Evolutionary conservation across 371 early-diverging fungal genomes (phyloP).

Genomic region (Blakeslea trispora): DNA sequence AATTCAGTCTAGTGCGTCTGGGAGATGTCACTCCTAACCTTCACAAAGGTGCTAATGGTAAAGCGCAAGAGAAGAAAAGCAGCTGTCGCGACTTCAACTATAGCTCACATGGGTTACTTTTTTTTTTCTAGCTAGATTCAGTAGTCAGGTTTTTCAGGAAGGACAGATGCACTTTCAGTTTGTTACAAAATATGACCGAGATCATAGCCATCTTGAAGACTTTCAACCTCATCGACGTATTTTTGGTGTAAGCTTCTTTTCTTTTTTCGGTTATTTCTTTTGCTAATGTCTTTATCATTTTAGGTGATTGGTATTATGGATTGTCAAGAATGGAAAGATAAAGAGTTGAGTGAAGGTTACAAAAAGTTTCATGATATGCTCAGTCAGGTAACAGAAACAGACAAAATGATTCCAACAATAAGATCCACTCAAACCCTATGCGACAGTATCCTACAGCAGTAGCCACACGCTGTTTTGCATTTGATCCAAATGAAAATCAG

Average conservation of each 20-base stretch:
- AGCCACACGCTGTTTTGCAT: slow-evolving; percentile 78
- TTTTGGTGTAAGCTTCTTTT: slow-evolving; percentile 62
- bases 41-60: slow-evolving; percentile 54
- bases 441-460: slow-evolving; percentile 72
- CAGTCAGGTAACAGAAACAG: slow-evolving; percentile 52
- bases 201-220: slow-evolving; percentile 71
- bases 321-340: slow-evolving; percentile 72
- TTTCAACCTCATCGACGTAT: slow-evolving; percentile 77
- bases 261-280: no score
- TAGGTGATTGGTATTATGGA: slow-evolving; percentile 83
- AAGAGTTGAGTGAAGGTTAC: slow-evolving; percentile 65
- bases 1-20: slow-evolving; percentile 58
- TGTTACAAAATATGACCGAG: slow-evolving; percentile 66
- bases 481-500: slow-evolving; percentile 77
- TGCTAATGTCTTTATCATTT: not conserved
- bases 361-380: slow-evolving; percentile 66
- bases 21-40: slow-evolving; percentile 67
- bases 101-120: no score
- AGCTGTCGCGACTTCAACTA: no score
- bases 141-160: slow-evolving; percentile 55
- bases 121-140: slow-evolving; percentile 29
- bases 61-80: no score
- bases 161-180: slow-evolving; percentile 81
- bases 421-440: no score
- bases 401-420: no score